Percentiles rank a stretch among this genome's conserved stretches.
Evolutionary conservation across 129 eudicot species (phyloP).

Genomic region (Flaveria sonorensis): DNA sequence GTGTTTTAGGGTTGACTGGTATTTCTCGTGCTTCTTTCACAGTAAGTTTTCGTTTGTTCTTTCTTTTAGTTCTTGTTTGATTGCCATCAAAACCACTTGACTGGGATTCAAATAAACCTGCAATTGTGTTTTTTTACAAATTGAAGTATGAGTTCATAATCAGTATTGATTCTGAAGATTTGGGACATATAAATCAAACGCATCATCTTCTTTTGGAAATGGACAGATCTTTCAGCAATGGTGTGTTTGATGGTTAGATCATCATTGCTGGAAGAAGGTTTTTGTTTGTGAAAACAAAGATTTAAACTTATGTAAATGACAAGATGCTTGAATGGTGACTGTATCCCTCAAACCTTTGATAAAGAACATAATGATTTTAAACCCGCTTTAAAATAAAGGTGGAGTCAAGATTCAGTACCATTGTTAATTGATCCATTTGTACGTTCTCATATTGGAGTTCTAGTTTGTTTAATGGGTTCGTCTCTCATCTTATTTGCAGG

Average conservation of each 20-base stretch:
- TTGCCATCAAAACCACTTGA: background rate
- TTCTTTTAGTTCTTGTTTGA: background rate
- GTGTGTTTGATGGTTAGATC: no score
- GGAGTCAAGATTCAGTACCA: background rate
- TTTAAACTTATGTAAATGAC: background rate
- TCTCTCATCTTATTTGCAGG: constrained; percentile 47
- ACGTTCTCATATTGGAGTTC: background rate
- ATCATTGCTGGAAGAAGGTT: background rate
- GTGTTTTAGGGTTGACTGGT: constrained; percentile 57
- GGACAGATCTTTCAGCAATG: no score
- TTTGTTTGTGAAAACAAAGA: background rate
- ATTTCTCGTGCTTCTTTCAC: constrained; percentile 59
- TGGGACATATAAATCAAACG: background rate
- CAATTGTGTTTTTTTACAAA: background rate
- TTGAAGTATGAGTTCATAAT: background rate
- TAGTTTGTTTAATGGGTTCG: constrained; percentile 1
- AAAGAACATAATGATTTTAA: background rate
- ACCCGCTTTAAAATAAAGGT: background rate
- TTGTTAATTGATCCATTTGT: background rate
- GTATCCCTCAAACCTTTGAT: background rate
- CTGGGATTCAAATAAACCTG: background rate
- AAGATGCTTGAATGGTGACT: background rate
- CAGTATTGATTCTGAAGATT: background rate
- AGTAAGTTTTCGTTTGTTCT: constrained; percentile 37
- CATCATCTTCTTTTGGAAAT: background rate